A percentile compares a stretch with the other conserved stretches of the same genome.
Conservation (phyloP, 495 filamentous ascomycete species). For the Aspergillus nidulans region DNA sequence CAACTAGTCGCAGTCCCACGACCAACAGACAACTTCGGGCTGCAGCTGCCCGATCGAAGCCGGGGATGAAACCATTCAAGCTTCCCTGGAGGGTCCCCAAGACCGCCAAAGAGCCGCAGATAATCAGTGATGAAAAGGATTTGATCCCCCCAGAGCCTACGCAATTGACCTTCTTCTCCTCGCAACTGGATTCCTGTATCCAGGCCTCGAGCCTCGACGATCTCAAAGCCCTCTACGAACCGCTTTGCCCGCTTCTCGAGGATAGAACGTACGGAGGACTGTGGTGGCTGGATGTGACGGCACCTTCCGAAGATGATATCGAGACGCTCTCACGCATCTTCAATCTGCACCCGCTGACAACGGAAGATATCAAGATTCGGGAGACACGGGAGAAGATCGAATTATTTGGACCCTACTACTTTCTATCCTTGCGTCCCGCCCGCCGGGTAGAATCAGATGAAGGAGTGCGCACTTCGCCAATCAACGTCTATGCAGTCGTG, state of each 20-base stretch:
- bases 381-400: constrained; percentile 94
- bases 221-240: constrained; percentile 70
- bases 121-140: not conserved
- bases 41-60: not conserved
- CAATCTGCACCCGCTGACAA: constrained; percentile 81
- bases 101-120: not conserved
- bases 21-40: not conserved
- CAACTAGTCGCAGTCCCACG: constrained; percentile 7
- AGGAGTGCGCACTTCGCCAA: constrained; percentile 66
- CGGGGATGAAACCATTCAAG: constrained; percentile 6
- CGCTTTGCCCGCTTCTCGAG: constrained; percentile 71
- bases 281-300: constrained; percentile 88
- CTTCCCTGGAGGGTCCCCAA: not conserved
- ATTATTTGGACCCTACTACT: constrained; percentile 87
- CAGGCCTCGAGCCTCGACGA: constrained; percentile 72
- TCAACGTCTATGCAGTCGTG: constrained; percentile 87
- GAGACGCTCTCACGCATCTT: constrained; percentile 76
- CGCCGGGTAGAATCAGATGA: constrained; percentile 60
- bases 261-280: constrained; percentile 59
- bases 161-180: constrained; percentile 84
- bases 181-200: constrained; percentile 73
- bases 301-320: constrained; percentile 79
- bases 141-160: constrained; percentile 28
- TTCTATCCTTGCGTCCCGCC: constrained; percentile 85
- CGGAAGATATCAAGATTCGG: constrained; percentile 86